phyloP scores from a whole-genome alignment of 352 stramenopile species.

The Phytophthora cryptogea region DNA sequence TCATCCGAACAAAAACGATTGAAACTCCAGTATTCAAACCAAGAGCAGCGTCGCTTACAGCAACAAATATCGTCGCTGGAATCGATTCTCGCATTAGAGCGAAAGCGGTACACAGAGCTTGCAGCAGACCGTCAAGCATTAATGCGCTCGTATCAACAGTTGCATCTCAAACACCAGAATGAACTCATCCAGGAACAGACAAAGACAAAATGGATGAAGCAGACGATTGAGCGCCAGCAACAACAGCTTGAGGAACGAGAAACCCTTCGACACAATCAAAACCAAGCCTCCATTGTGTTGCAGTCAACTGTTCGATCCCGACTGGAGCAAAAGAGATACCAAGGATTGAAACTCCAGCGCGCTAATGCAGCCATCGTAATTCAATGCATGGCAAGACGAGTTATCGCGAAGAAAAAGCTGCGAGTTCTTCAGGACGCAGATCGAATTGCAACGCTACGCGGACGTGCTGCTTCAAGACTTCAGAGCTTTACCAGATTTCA shows the following conservation, averaged over 20 bases:
- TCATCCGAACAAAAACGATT: conserved; percentile 21
- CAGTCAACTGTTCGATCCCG: conserved; percentile 59
- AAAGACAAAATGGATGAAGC: conserved; percentile 40
- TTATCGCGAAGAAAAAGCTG: conserved; percentile 20
- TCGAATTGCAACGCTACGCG: neutral
- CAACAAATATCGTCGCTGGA: conserved; percentile 30
- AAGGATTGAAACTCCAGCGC: conserved; percentile 56
- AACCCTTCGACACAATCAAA: conserved; percentile 29
- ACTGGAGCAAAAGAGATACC: conserved; percentile 65
- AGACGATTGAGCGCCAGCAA: conserved; percentile 51
- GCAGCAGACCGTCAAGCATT: conserved; percentile 34
- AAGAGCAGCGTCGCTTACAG: conserved; percentile 29
- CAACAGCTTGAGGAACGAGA: conserved; percentile 46
- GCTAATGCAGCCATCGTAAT: conserved; percentile 40
- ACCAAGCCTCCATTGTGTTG: conserved; percentile 60
- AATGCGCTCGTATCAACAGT: conserved; percentile 39
- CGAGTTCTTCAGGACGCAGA: conserved; percentile 25
- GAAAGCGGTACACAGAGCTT: conserved; percentile 35
- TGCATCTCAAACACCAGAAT: conserved; percentile 55
- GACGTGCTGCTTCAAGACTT: conserved; percentile 25
- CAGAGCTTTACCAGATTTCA: conserved; percentile 51
- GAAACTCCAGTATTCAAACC: conserved; percentile 30
- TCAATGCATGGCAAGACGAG: conserved; percentile 43
- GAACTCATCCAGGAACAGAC: conserved; percentile 45
- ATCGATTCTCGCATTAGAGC: conserved; percentile 32